These are phyloP conservation scores for Microthyrium microscopicum DNA, from an alignment of 2,329 filamentous ascomycete species.

Conservation along the genomic window DNA sequence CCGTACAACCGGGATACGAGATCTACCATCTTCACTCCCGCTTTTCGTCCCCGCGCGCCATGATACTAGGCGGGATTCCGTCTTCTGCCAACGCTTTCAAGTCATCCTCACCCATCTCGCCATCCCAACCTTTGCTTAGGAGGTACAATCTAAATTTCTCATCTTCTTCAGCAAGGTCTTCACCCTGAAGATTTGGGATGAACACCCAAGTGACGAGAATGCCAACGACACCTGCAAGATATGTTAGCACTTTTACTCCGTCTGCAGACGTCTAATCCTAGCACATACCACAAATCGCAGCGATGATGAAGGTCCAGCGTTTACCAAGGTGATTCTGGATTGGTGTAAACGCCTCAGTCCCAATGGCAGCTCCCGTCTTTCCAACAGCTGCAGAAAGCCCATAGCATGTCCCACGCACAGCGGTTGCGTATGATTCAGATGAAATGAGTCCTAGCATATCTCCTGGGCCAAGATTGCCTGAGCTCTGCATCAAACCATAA, in stretches of 20 bases:
- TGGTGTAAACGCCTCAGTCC: constrained; percentile 34
- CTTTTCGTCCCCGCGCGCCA: too few species aligned
- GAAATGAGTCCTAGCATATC: constrained; percentile 35
- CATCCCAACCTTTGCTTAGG: too few species aligned
- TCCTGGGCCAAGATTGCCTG: constrained; percentile 33
- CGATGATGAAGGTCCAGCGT: constrained; percentile 35
- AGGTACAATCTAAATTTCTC: too few species aligned
- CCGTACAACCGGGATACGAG: too few species aligned
- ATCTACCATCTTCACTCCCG: too few species aligned
- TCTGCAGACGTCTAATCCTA: background rate
- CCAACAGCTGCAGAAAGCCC: constrained; percentile 35
- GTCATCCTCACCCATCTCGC: too few species aligned
- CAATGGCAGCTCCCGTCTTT: constrained; percentile 34
- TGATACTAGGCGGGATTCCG: too few species aligned
- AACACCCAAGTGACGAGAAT: too few species aligned
- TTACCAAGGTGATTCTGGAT: constrained; percentile 30
- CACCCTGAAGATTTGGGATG: too few species aligned
- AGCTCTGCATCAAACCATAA: constrained; percentile 35
- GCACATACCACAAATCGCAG: constrained; percentile 23
- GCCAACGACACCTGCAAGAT: too few species aligned
- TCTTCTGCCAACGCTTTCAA: too few species aligned
- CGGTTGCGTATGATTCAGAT: constrained; percentile 35
- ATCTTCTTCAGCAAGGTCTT: too few species aligned
- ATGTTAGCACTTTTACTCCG: background rate
- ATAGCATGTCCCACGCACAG: constrained; percentile 35